phyloP scores from a whole-genome alignment of 441 rosid genomes.

The Capsella rubella region DNA sequence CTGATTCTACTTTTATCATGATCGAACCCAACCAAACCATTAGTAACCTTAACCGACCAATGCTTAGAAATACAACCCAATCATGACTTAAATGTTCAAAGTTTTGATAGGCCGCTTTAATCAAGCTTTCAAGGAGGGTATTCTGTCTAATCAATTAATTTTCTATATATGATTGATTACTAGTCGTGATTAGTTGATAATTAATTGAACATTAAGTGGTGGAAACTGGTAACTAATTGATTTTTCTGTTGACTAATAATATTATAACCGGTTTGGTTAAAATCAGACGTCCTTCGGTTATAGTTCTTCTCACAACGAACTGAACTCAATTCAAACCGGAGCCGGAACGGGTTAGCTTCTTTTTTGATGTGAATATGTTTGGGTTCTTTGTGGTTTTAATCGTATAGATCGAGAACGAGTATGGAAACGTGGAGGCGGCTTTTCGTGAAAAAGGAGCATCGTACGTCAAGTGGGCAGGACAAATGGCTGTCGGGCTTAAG shows the following conservation, averaged over 20 bases:
- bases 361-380: not conserved
- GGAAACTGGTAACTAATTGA: not conserved
- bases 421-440: constrained; percentile 58
- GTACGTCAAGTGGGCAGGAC: constrained; percentile 67
- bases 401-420: constrained; percentile 73
- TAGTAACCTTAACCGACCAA: not conserved
- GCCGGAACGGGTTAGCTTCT: not conserved
- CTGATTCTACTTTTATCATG: not conserved
- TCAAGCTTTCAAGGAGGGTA: not conserved
- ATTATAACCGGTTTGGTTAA: not conserved
- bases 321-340: not conserved
- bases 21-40: not conserved
- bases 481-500: constrained; percentile 65
- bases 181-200: not conserved
- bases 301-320: not conserved
- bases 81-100: not conserved
- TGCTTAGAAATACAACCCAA: not conserved
- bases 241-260: not conserved
- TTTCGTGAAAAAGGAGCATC: constrained; percentile 59
- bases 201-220: not conserved
- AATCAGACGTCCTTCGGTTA: not conserved
- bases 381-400: constrained; percentile 8
- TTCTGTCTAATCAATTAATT: not conserved
- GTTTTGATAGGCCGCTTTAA: not conserved
- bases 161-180: not conserved